Percentiles rank a stretch among this genome's conserved stretches.
Evolutionary conservation across 805 yeast genomes (phyloP).

Genomic region (Cyberlindnera euphorbiiphila): DNA sequence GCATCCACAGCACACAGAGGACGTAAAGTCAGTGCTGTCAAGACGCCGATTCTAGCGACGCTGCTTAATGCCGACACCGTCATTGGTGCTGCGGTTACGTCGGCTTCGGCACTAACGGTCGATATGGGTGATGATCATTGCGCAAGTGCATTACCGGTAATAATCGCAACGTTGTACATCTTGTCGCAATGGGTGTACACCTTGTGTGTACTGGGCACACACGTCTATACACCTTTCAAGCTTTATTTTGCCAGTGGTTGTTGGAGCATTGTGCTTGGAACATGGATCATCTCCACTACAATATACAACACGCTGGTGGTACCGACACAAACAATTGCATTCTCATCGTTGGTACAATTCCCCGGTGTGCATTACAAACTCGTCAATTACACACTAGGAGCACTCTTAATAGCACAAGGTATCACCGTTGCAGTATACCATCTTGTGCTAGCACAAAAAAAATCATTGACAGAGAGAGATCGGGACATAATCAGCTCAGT

Average conservation of each 20-base stretch:
- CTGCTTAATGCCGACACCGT: constrained; percentile 16
- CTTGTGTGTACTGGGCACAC: constrained; percentile 74
- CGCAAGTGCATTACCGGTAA: constrained; percentile 24
- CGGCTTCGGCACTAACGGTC: not conserved
- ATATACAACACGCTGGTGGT: not conserved
- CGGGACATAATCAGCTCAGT: constrained; percentile 1
- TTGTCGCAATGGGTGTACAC: constrained; percentile 33
- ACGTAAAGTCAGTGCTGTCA: constrained; percentile 12
- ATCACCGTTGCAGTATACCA: not conserved
- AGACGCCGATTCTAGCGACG: constrained; percentile 21
- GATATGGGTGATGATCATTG: not conserved
- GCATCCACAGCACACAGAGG: not conserved
- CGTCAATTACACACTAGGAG: constrained; percentile 2
- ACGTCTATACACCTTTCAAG: constrained; percentile 86
- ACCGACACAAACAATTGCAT: not conserved
- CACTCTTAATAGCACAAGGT: constrained; percentile 4
- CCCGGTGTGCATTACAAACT: not conserved
- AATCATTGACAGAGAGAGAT: no score
- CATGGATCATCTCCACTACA: constrained; percentile 13
- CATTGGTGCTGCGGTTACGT: constrained; percentile 3
- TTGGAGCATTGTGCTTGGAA: constrained; percentile 27
- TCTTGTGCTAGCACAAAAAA: constrained; percentile 1
- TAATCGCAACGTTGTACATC: constrained; percentile 25
- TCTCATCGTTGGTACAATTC: constrained; percentile 4
- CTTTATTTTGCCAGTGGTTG: constrained; percentile 76